Conservation (phyloP, 805 yeast genomes). For the Metschnikowia rubicola region DNA sequence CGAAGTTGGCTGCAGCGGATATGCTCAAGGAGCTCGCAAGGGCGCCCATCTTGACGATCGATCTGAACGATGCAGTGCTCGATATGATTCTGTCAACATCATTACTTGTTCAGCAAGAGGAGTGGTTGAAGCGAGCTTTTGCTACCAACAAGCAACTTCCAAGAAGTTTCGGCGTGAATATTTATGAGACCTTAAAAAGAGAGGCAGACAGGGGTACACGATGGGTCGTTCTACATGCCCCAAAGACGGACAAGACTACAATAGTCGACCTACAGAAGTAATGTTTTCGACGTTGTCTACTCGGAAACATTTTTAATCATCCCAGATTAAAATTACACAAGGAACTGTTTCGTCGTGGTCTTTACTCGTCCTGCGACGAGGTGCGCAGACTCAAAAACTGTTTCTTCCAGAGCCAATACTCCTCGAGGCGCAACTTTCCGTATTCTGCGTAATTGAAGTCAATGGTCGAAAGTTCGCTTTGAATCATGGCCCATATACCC, state of each 20-base stretch:
- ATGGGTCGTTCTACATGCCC: constrained; percentile 74
- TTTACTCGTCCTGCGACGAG: no score
- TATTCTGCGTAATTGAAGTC: constrained; percentile 69
- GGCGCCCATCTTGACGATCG: constrained; percentile 77
- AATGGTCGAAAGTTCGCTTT: constrained; percentile 61
- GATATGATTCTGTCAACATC: constrained; percentile 80
- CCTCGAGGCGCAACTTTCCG: constrained; percentile 56
- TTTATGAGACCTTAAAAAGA: constrained; percentile 67
- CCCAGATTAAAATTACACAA: neutral
- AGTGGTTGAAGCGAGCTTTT: constrained; percentile 80
- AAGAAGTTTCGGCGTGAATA: constrained; percentile 70
- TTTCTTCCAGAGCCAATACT: constrained; percentile 68
- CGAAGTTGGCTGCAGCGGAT: constrained; percentile 56
- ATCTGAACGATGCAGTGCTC: constrained; percentile 77
- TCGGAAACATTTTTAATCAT: no score
- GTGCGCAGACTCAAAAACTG: constrained; percentile 6
- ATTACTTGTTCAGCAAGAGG: constrained; percentile 63
- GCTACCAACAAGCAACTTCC: constrained; percentile 75
- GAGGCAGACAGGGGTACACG: constrained; percentile 70
- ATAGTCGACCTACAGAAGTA: constrained; percentile 28
- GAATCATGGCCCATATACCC: constrained; percentile 84
- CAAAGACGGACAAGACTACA: constrained; percentile 67
- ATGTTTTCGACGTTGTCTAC: neutral
- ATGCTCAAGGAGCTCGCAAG: constrained; percentile 52
- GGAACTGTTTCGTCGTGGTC: no score